Percentiles rank a stretch among this genome's conserved stretches.
Evolutionary conservation across 1,139 yeast species (phyloP).

Genomic region (Hyphopichia fennica): DNA sequence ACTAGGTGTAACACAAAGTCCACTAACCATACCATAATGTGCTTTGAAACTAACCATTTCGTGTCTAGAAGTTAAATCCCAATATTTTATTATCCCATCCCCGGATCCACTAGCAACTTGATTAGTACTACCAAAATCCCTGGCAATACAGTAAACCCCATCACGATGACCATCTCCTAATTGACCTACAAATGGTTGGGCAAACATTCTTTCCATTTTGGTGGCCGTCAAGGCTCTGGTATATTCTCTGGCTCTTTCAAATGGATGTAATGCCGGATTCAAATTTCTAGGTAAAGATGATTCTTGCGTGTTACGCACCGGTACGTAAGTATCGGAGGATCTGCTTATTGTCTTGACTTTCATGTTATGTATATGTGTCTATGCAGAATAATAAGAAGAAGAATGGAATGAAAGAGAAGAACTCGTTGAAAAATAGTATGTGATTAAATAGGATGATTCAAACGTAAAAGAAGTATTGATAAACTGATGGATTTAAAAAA

Average conservation of each 20-base stretch:
- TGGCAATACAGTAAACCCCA: conserved; percentile 89
- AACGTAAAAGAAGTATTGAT: too few relatives aligned
- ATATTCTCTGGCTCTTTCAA: conserved; percentile 95
- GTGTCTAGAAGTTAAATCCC: conserved; percentile 78
- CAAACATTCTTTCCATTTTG: conserved; percentile 93
- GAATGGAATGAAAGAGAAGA: too few relatives aligned
- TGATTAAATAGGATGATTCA: too few relatives aligned
- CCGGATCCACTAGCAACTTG: conserved; percentile 91
- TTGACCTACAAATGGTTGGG: conserved; percentile 95
- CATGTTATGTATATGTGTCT: conserved; percentile 31
- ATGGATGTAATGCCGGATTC: conserved; percentile 94
- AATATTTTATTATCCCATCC: conserved; percentile 90
- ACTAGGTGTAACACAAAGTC: conserved; percentile 75
- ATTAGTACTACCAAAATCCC: conserved; percentile 67
- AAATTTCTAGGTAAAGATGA: conserved; percentile 85
- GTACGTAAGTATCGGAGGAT: conserved; percentile 88
- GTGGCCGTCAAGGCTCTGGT: conserved; percentile 94
- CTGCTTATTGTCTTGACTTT: conserved; percentile 89
- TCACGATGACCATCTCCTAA: conserved; percentile 94
- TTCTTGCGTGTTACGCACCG: conserved; percentile 87
- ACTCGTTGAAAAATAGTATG: too few relatives aligned
- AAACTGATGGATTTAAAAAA: too few relatives aligned
- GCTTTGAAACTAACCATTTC: conserved; percentile 81
- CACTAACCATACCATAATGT: conserved; percentile 88
- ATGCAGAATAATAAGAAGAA: background rate